These are phyloP conservation scores for Didymellaceae sp. DNA, from an alignment of 2,329 filamentous ascomycete genomes.

Conservation along the genomic window DNA sequence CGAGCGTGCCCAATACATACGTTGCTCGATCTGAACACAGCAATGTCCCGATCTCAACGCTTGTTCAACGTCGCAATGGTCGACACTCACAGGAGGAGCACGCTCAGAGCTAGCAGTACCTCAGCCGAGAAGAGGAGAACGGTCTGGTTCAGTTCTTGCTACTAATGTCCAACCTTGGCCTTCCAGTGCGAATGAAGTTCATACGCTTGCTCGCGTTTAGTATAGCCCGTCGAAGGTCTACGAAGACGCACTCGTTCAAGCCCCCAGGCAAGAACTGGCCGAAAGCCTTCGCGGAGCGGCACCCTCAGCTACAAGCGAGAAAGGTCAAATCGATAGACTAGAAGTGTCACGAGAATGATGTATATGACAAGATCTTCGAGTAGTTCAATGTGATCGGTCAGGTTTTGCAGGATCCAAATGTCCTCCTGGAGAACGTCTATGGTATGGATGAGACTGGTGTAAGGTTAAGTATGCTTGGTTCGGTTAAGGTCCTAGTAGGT, in stretches of 20 bases:
- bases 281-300: not conserved
- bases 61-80: slow-evolving; percentile 19
- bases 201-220: slow-evolving; percentile 25
- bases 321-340: slow-evolving; percentile 24
- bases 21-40: not conserved
- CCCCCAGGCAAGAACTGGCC: slow-evolving; percentile 6
- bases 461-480: slow-evolving; percentile 21
- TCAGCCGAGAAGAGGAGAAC: slow-evolving; percentile 38
- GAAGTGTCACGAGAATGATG: slow-evolving; percentile 30
- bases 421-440: slow-evolving; percentile 24
- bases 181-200: slow-evolving; percentile 30
- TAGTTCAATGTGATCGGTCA: slow-evolving; percentile 32
- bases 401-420: slow-evolving; percentile 19
- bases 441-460: slow-evolving; percentile 22
- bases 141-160: slow-evolving; percentile 29
- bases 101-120: slow-evolving; percentile 35
- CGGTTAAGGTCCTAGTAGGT: slow-evolving; percentile 27
- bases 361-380: slow-evolving; percentile 28
- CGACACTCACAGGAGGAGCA: slow-evolving; percentile 32
- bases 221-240: slow-evolving; percentile 5
- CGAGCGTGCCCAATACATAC: not conserved
- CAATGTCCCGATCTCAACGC: not conserved
- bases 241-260: not conserved
- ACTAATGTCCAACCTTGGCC: slow-evolving; percentile 22
- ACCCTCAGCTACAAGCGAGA: not conserved